A percentile compares a stretch with the other conserved stretches of the same genome.
phyloP scores from a whole-genome alignment of 2,329 filamentous ascomycete genomes.

The Tolypocladium nubicola region DNA sequence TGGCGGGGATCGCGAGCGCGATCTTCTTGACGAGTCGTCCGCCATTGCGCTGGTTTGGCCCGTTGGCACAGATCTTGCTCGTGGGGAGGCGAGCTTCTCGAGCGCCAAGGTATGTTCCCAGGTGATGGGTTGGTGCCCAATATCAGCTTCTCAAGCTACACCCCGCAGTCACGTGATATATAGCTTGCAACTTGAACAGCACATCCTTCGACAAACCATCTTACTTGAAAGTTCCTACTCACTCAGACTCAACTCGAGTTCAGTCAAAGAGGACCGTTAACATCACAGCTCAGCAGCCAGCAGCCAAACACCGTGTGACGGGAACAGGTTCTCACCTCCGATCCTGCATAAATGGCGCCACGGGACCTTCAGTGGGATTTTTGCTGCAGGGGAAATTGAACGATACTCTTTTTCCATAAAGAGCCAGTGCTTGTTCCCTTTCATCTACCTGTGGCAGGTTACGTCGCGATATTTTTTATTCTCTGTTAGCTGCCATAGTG shows the following conservation, averaged over 20 bases:
- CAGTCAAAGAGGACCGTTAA: too few species aligned
- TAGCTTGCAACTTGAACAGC: too few species aligned
- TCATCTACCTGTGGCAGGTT: neutral
- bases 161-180: neutral
- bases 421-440: neutral
- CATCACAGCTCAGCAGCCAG: too few species aligned
- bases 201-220: too few species aligned
- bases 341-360: neutral
- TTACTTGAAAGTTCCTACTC: too few species aligned
- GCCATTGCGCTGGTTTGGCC: slow-evolving; percentile 9
- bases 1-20: slow-evolving; percentile 15
- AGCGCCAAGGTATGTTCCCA: neutral
- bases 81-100: neutral
- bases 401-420: neutral
- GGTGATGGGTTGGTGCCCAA: neutral
- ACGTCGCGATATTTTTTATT: neutral
- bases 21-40: slow-evolving; percentile 11
- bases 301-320: too few species aligned
- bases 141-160: neutral
- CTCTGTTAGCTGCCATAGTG: neutral
- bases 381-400: neutral
- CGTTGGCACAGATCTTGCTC: neutral
- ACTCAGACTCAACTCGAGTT: too few species aligned
- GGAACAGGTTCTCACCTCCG: too few species aligned
- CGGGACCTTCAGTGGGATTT: neutral